Conservation (phyloP, 225 moss, liverwort and hornwort genomes). For the Polytrichum commune region DNA sequence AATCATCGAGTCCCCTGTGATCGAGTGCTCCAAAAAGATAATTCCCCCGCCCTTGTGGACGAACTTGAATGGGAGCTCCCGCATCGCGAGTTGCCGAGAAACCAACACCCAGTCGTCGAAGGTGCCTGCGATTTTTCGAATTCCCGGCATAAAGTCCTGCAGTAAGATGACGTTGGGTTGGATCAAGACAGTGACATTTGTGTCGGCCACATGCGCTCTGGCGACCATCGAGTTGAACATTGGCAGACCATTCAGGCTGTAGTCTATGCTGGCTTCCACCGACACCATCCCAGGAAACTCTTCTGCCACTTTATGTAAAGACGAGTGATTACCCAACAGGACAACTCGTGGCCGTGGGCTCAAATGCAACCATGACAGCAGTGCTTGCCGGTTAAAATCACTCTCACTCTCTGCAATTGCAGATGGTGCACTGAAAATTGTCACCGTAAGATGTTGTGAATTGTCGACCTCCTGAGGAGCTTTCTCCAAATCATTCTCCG, state of each 20-base stretch:
- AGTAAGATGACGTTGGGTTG: conserved; percentile 45
- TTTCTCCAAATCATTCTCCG: conserved; percentile 35
- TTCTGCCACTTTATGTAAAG: conserved; percentile 36
- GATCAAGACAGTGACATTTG: conserved; percentile 47
- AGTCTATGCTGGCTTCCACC: conserved; percentile 57
- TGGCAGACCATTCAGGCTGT: conserved; percentile 51
- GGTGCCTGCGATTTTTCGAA: conserved; percentile 48
- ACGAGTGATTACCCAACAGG: conserved; percentile 57
- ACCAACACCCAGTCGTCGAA: conserved; percentile 62
- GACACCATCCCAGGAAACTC: conserved; percentile 54
- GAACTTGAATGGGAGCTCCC: conserved; percentile 49
- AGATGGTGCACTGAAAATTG: conserved; percentile 49
- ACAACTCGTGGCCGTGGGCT: conserved; percentile 52
- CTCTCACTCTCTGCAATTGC: conserved; percentile 35
- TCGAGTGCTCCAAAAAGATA: conserved; percentile 42
- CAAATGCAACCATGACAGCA: conserved; percentile 63
- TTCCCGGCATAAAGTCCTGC: conserved; percentile 63
- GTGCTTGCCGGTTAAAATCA: conserved; percentile 51
- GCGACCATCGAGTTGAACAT: conserved; percentile 64
- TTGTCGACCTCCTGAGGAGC: conserved; percentile 40
- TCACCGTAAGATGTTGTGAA: conserved; percentile 47
- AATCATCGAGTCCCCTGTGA: conserved; percentile 48
- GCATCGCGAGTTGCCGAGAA: conserved; percentile 37
- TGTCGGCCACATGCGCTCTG: conserved; percentile 40
- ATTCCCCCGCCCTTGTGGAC: conserved; percentile 60